Conservation (phyloP, 2,329 filamentous ascomycete genomes). For the Leptographium procerum region DNA sequence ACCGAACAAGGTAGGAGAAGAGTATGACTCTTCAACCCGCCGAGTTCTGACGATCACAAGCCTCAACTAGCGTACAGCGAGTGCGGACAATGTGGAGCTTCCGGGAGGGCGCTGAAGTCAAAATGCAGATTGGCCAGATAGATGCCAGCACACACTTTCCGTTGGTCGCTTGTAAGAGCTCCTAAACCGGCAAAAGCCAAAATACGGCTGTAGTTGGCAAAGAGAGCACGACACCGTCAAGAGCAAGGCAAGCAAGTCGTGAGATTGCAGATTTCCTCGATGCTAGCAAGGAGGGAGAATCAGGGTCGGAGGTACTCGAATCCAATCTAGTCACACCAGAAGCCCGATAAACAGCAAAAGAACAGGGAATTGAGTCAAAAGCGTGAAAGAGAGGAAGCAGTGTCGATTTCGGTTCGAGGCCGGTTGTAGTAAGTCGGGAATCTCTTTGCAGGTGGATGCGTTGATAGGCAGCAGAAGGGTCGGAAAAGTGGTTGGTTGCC, state of each 20-base stretch:
- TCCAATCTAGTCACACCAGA: conserved; percentile 10
- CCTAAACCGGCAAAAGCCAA: background rate
- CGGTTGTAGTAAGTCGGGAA: background rate
- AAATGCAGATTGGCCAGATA: background rate
- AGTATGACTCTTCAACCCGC: conserved; percentile 32
- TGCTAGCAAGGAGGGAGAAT: background rate
- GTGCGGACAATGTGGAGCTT: background rate
- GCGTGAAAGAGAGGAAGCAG: background rate
- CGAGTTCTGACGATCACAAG: conserved; percentile 18
- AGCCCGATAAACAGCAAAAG: conserved; percentile 8
- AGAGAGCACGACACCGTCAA: background rate
- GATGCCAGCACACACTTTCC: background rate
- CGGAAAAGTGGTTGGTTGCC: background rate
- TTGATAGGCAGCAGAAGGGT: background rate
- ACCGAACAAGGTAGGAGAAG: conserved; percentile 32
- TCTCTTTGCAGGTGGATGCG: background rate
- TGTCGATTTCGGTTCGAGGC: background rate
- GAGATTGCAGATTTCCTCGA: background rate
- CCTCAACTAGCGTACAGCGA: conserved; percentile 1
- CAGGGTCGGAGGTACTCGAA: background rate
- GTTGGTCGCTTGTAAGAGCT: background rate
- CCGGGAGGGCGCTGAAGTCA: background rate
- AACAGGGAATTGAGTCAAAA: background rate
- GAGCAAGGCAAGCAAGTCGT: background rate
- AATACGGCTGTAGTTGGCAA: background rate